These are phyloP conservation scores for Penicillium arizonense DNA, from an alignment of 495 filamentous ascomycete species.

Conservation along the genomic window DNA sequence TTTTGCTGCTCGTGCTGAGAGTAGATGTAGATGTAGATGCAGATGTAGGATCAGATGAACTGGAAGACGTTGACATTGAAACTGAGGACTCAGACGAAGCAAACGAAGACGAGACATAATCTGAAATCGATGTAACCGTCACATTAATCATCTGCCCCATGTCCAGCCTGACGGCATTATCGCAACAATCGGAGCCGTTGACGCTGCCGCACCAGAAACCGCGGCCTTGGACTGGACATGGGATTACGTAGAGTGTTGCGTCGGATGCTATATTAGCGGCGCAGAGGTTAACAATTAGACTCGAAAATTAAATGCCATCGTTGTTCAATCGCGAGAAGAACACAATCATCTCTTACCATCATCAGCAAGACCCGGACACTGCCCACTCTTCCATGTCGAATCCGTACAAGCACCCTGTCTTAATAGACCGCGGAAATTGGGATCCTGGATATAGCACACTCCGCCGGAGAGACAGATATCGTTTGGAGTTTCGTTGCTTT, in stretches of 20 bases:
- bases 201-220: not conserved
- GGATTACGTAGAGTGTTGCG: not conserved
- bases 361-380: not conserved
- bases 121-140: not conserved
- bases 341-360: not conserved
- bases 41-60: too few species aligned
- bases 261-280: not conserved
- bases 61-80: too few species aligned
- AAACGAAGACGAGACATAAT: not conserved
- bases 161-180: not conserved
- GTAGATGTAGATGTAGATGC: too few species aligned
- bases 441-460: too few species aligned
- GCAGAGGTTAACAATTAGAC: too few species aligned
- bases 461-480: not conserved
- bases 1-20: too few species aligned
- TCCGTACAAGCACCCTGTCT: too few species aligned
- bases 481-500: not conserved
- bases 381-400: too few species aligned
- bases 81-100: not conserved
- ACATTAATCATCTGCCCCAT: not conserved
- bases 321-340: too few species aligned
- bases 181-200: not conserved
- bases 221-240: not conserved
- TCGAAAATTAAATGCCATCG: too few species aligned
- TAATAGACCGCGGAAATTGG: too few species aligned